phyloP scores from a whole-genome alignment of 1,284 basidiomycete species.

The Mycena sp. region DNA sequence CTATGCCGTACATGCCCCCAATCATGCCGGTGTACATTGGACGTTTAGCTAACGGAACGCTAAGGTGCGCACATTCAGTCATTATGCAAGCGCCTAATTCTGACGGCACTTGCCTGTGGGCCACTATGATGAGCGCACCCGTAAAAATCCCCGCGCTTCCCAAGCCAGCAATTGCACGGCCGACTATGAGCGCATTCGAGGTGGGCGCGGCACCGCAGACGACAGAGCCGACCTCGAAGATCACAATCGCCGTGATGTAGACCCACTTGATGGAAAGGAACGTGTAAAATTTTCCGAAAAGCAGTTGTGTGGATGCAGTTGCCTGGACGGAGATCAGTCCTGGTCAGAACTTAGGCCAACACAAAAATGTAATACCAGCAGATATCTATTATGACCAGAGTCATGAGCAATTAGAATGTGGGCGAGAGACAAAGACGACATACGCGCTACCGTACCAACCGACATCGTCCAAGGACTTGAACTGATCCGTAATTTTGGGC shows the following conservation, averaged over 20 bases:
- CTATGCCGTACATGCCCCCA: constrained; percentile 20
- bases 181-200: constrained; percentile 18
- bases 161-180: constrained; percentile 22
- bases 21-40: constrained; percentile 24
- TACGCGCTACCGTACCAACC: constrained; percentile 28
- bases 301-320: constrained; percentile 20
- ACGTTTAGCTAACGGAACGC: constrained; percentile 13
- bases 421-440: background rate
- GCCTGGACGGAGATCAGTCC: background rate
- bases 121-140: constrained; percentile 23
- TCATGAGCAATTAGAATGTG: background rate
- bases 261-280: constrained; percentile 29
- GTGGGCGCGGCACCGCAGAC: constrained; percentile 22
- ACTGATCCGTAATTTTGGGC: constrained; percentile 27
- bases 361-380: constrained; percentile 1
- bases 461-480: constrained; percentile 23
- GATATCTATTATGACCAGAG: constrained; percentile 23
- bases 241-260: constrained; percentile 18
- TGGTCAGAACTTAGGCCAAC: background rate
- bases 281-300: constrained; percentile 23
- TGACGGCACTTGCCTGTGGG: background rate
- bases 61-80: no score
- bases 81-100: no score
- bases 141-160: constrained; percentile 25
- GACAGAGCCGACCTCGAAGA: constrained; percentile 23